Evolutionary conservation across 352 stramenopile genomes (phyloP).

Genomic region (Phytopythium litorale): DNA sequence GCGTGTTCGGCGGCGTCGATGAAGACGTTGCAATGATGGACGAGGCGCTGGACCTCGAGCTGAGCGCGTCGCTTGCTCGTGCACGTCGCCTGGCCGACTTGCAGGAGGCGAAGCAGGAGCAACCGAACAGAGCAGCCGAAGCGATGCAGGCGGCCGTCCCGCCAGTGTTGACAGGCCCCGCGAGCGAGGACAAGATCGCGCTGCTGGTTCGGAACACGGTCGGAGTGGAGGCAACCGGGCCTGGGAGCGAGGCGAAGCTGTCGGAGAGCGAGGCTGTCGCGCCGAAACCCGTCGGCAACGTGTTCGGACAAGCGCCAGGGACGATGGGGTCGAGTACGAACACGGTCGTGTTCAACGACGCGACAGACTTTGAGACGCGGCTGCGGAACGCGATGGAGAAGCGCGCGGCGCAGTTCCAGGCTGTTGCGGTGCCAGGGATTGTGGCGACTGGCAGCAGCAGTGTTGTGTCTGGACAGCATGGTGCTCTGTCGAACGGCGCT

Average conservation of each 20-base stretch:
- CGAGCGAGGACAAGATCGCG: conserved; percentile 56
- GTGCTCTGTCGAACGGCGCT: background rate
- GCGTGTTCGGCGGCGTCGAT: conserved; percentile 6
- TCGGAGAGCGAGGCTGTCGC: conserved; percentile 10
- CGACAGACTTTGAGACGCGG: conserved; percentile 77
- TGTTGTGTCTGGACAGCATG: background rate
- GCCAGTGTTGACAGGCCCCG: conserved; percentile 9
- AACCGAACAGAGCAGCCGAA: conserved; percentile 8
- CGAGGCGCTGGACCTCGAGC: conserved; percentile 63
- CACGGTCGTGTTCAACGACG: conserved; percentile 78
- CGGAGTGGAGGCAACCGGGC: conserved; percentile 14
- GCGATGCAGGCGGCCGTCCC: background rate
- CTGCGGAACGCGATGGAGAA: conserved; percentile 77
- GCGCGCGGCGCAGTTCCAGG: conserved; percentile 50
- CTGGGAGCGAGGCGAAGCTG: conserved; percentile 9
- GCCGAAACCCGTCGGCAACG: conserved; percentile 18
- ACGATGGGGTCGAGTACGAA: conserved; percentile 25
- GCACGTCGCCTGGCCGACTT: conserved; percentile 53
- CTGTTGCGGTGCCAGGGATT: conserved; percentile 8
- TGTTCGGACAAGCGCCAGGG: conserved; percentile 45
- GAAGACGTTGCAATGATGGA: conserved; percentile 44
- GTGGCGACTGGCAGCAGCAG: background rate
- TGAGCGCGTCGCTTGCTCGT: conserved; percentile 70
- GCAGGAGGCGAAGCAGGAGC: conserved; percentile 18
- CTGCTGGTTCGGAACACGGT: conserved; percentile 50